phyloP scores from a whole-genome alignment of 2,329 filamentous ascomycete genomes.

The Penicillium sp. region DNA sequence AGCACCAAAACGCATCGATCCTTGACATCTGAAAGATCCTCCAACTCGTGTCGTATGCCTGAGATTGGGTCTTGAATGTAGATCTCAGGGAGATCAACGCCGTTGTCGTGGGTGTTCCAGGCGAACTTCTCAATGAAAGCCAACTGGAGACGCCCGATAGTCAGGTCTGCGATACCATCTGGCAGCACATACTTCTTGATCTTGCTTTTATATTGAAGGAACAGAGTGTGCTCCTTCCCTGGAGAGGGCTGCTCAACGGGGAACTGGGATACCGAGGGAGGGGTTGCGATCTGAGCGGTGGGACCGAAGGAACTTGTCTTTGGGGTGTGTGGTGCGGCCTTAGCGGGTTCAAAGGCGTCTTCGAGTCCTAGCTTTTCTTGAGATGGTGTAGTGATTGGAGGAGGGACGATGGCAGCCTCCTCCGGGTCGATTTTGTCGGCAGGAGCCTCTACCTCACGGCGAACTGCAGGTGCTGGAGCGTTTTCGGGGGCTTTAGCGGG shows the following conservation, averaged over 20 bases:
- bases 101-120: slow-evolving; percentile 96
- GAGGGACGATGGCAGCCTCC: slow-evolving; percentile 54
- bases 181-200: slow-evolving; percentile 93
- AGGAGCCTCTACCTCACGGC: slow-evolving; percentile 31
- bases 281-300: slow-evolving; percentile 29
- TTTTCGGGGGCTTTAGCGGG: slow-evolving; percentile 34
- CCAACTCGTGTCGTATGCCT: slow-evolving; percentile 93
- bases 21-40: slow-evolving; percentile 90
- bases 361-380: slow-evolving; percentile 38
- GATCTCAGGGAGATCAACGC: slow-evolving; percentile 89
- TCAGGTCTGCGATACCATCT: slow-evolving; percentile 81
- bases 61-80: slow-evolving; percentile 97
- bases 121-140: slow-evolving; percentile 99
- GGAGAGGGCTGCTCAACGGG: slow-evolving; percentile 64
- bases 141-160: slow-evolving; percentile 83
- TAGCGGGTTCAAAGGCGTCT: slow-evolving; percentile 39
- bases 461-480: slow-evolving; percentile 50
- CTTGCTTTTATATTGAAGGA: slow-evolving; percentile 93
- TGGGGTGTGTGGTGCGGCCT: slow-evolving; percentile 32
- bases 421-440: slow-evolving; percentile 27
- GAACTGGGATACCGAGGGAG: slow-evolving; percentile 56
- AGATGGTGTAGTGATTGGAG: slow-evolving; percentile 56
- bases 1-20: slow-evolving; percentile 93
- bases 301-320: slow-evolving; percentile 22
- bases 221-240: slow-evolving; percentile 87